Conservation (phyloP, 2,329 filamentous ascomycete species). For the Parascedosporium putredinis region DNA sequence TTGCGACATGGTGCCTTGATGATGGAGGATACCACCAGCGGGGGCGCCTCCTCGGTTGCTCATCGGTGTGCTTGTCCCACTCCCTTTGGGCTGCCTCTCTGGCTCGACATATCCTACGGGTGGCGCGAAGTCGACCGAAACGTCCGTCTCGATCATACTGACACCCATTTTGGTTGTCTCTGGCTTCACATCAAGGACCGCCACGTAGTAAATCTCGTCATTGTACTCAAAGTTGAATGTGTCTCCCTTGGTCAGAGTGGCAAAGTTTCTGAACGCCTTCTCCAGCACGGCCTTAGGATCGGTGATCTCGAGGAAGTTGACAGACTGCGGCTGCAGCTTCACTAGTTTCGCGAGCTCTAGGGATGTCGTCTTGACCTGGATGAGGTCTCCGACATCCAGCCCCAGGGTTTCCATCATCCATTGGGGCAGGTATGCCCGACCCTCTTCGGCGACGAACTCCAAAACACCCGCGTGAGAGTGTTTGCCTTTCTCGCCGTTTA, state of each 20-base stretch:
- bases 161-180: conserved; percentile 74
- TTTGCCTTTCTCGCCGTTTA: conserved; percentile 70
- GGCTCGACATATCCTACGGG: conserved; percentile 93
- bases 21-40: conserved; percentile 65
- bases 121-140: conserved; percentile 90
- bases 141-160: conserved; percentile 90
- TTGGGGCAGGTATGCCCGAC: conserved; percentile 87
- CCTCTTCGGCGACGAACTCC: conserved; percentile 96
- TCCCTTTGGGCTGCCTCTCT: conserved; percentile 43
- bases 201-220: conserved; percentile 84
- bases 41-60: conserved; percentile 56
- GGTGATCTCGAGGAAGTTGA: conserved; percentile 89
- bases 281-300: conserved; percentile 96
- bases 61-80: conserved; percentile 78
- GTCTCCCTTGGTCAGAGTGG: conserved; percentile 84
- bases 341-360: conserved; percentile 84
- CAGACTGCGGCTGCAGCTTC: conserved; percentile 90
- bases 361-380: conserved; percentile 92
- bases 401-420: conserved; percentile 94
- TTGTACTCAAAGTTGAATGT: conserved; percentile 97
- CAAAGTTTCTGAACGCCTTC: conserved; percentile 92
- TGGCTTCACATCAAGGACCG: conserved; percentile 88
- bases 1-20: conserved; percentile 89
- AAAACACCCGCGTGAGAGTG: conserved; percentile 90
- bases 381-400: conserved; percentile 84